phyloP scores from a whole-genome alignment of 805 yeast species.

The Isabelozyma gotoi region DNA sequence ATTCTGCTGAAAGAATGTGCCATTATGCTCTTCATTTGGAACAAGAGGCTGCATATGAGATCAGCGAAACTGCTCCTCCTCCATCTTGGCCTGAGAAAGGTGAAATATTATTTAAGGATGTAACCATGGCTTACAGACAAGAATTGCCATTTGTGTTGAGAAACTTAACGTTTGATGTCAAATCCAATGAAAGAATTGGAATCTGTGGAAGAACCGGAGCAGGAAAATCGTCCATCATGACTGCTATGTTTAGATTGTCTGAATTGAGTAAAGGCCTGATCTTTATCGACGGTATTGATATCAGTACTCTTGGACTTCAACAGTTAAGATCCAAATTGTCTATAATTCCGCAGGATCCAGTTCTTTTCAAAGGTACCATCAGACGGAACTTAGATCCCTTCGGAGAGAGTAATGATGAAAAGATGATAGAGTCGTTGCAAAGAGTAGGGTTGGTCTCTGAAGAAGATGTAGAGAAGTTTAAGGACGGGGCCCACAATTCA shows the following conservation, averaged over 20 bases:
- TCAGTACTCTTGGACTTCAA: constrained; percentile 8
- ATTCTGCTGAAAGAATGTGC: constrained; percentile 59
- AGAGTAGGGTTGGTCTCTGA: constrained; percentile 10
- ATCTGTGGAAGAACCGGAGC: constrained; percentile 19
- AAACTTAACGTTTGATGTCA: constrained; percentile 6
- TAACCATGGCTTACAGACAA: constrained; percentile 24
- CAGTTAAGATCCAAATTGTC: constrained; percentile 11
- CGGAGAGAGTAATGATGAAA: constrained; percentile 7
- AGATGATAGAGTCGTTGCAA: constrained; percentile 11
- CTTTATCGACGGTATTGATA: constrained; percentile 13
- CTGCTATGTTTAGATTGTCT: constrained; percentile 12
- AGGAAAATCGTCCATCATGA: constrained; percentile 16
- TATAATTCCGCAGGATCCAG: constrained; percentile 18
- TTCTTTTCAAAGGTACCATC: constrained; percentile 13
- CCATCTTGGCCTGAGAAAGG: constrained; percentile 12
- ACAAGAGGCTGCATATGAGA: constrained; percentile 21
- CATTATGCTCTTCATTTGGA: constrained; percentile 18
- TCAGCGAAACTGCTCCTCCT: constrained; percentile 27
- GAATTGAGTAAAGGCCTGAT: constrained; percentile 11
- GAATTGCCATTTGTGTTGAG: constrained; percentile 10
- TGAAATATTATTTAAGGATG: constrained; percentile 8
- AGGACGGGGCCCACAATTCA: constrained; percentile 9
- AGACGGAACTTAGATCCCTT: constrained; percentile 16
- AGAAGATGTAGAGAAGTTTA: constrained; percentile 11
- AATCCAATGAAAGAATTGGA: constrained; percentile 12